Conservation (phyloP, 2,329 filamentous ascomycete species). For the Cladosporium sp. region DNA sequence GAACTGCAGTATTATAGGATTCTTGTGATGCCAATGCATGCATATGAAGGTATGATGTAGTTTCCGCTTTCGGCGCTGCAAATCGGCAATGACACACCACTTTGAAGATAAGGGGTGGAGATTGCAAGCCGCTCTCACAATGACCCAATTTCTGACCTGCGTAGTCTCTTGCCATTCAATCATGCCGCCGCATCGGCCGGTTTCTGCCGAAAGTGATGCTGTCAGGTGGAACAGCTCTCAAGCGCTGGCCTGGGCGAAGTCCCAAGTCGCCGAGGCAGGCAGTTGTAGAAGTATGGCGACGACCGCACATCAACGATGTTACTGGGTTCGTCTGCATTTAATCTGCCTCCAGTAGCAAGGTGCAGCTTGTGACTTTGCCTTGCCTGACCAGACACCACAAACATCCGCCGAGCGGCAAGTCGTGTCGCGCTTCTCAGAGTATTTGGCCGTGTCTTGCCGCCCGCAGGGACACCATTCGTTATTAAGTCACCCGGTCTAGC, state of each 20-base stretch:
- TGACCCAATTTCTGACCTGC: background rate
- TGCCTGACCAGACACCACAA: background rate
- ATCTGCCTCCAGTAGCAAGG: background rate
- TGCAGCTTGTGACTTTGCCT: background rate
- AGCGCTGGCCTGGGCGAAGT: background rate
- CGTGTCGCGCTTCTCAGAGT: background rate
- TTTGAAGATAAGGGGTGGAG: slow-evolving; percentile 12
- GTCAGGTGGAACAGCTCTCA: background rate
- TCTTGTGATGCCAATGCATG: background rate
- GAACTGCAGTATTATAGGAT: background rate
- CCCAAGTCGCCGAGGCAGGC: background rate
- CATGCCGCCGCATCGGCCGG: background rate
- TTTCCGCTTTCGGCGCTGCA: background rate
- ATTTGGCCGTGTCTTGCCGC: background rate
- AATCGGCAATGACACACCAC: slow-evolving; percentile 11
- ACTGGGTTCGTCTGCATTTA: background rate
- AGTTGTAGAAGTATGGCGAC: background rate
- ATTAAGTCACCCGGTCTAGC: background rate
- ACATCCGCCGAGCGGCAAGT: background rate
- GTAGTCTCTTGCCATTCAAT: background rate
- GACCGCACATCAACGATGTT: background rate
- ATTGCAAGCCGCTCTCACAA: slow-evolving; percentile 3
- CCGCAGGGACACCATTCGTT: background rate
- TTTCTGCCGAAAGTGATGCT: background rate
- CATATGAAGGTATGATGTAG: background rate